Base-by-base conservation (phyloP, 78 protist species). In the Creolimax fragrantissima region DNA sequence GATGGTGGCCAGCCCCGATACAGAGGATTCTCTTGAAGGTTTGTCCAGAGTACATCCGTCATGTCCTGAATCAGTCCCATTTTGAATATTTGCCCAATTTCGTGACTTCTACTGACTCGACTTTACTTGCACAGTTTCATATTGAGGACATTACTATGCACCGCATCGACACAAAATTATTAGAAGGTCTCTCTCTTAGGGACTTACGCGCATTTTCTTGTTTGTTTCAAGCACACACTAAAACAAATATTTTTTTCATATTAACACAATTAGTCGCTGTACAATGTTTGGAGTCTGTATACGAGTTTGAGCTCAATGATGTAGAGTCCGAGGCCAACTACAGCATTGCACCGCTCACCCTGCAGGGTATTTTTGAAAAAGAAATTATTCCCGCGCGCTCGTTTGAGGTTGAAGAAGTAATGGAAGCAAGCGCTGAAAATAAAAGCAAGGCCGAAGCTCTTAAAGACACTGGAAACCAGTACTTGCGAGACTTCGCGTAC, bases 261-360 rank as follows among this genome's bases (percentile, higher is more conserved):
- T n/a, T n/a, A n/a, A n/a, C 89, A 4, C 35, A 85, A 7, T 5
- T 4, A 37, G 89, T 85, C 5, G 44, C 35, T 45, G 89, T 85
- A 39, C 89, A 85, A 4, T 37, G 44, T 37, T 24, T 24, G 24
- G 89, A 37, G 43, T 85, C 35, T 4, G 44, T 35, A 39, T 85
- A 85, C 17, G 89, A 35, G 24, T 24, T 85, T 85, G 90, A 35
- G 42, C 5, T 42, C 66, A 39, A 32, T 11, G 90, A 35, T 42
- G 90, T 24, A 44, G 90, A 88, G 43, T 47, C 90, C 6, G 43
- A 88, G 90, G 90, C 45, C 3, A 39, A 5, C 83, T 88, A 42
- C 2, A 4, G 44, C 44, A 42, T 42, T 5, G 3, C 3, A 6
- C 58, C 66, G 24, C 58, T 44, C n/a, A 39, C 41, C 32, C 58